Evolutionary conservation across 2,329 filamentous ascomycete genomes (phyloP), one percentile per base, ranked within the genome.

Genomic region (Aspergillus intermedius): DNA sequence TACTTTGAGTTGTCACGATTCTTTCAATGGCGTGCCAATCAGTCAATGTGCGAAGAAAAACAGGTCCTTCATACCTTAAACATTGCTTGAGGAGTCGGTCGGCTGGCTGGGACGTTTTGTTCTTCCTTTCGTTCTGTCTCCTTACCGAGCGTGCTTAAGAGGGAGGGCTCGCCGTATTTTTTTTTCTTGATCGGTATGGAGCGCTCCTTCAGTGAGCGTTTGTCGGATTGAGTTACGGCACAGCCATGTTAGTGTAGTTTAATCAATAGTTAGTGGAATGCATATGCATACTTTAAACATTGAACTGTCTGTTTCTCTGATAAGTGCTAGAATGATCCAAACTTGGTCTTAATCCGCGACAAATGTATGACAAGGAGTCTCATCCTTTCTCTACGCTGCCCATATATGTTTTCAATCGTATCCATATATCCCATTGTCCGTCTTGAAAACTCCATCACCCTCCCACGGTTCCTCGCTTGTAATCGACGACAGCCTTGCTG

Each of bases 1-100:
- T 86, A 87, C 87, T 86, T 95, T 95, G 87, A 95, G 90, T 93
- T 95, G 88, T 81, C 88, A 90, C 80, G 80, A 82, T 77, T 76
- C 77, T 80, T 74, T 79, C 86, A 80, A 80, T 91, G 84, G 83
- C 81, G 82, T 90, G 88, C 83, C 86, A 84, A 93, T 91, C 84
- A 93, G 90, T 95, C 90, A 87, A 82, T 84, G 86, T 94, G 90
- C 90, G 88, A 77, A 95, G 78, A 95, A 79, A 78, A 58, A 46
- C 60, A 58, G 53, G 59, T 58, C 62, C 67, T 58, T 28, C 54
- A 61, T 68, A 67, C 66, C 59, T 59, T 60, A 55, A 53, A 49
- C 35, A 45, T 51, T 49, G 37, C 52, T 56, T 61, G 63, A 57
- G 58, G 64, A 56, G 60, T 40, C 49, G 51, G 46, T 34, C 49